Evolutionary conservation across 495 filamentous ascomycete species (phyloP).

Genomic region (Tetracladium setigerum): DNA sequence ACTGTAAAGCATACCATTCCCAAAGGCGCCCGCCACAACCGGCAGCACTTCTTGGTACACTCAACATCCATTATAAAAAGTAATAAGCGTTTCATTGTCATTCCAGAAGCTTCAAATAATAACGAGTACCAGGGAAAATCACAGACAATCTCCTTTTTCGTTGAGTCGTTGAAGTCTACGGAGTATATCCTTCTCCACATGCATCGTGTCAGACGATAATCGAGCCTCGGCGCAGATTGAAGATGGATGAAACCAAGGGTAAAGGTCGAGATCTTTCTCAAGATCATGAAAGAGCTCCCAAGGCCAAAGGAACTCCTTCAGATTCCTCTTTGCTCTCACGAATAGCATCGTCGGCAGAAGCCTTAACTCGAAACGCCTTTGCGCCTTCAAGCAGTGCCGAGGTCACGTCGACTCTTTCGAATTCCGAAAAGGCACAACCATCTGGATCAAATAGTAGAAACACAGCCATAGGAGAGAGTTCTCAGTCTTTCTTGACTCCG

Average conservation of each 20-base stretch:
- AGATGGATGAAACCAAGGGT: conserved; percentile 13
- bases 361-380: conserved; percentile 9
- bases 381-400: conserved; percentile 10
- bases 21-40: too few relatives aligned
- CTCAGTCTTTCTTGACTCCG: neutral
- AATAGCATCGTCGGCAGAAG: conserved; percentile 18
- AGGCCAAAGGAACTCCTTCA: neutral
- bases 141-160: too few relatives aligned
- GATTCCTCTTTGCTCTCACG: conserved; percentile 14
- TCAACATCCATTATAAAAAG: too few relatives aligned
- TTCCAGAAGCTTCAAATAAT: too few relatives aligned
- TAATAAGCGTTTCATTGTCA: too few relatives aligned
- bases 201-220: too few relatives aligned
- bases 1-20: too few relatives aligned
- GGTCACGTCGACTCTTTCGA: conserved; percentile 11
- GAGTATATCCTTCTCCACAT: too few relatives aligned
- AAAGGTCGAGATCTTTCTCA: conserved; percentile 13
- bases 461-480: conserved; percentile 12
- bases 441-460: neutral
- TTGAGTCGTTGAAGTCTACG: too few relatives aligned
- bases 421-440: conserved; percentile 13
- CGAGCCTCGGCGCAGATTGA: neutral
- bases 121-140: too few relatives aligned
- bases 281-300: neutral
- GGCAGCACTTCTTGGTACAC: too few relatives aligned